Percentiles rank a stretch among this genome's conserved stretches.
phyloP scores from a whole-genome alignment of 345 rosid species.

The Cochlearia excelsa region DNA sequence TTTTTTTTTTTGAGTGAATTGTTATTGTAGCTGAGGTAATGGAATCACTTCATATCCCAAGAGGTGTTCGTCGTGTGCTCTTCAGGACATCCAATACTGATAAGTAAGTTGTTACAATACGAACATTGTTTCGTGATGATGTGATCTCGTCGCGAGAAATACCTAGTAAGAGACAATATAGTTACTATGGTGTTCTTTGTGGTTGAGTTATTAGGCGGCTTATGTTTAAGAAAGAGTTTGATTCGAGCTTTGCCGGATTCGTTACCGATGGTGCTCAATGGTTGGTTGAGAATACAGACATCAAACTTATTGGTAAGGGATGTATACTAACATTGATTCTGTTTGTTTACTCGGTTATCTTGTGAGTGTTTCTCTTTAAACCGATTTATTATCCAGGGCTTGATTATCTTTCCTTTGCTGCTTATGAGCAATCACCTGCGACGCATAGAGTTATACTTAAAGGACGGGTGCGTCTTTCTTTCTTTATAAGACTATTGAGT shows the following conservation, averaged over 20 bases:
- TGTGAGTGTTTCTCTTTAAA: not conserved
- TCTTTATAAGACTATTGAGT: not conserved
- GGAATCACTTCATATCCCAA: slow-evolving; percentile 75
- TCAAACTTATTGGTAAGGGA: slow-evolving; percentile 71
- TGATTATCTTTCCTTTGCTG: slow-evolving; percentile 79
- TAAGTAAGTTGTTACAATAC: slow-evolving; percentile 41
- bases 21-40: slow-evolving; percentile 54
- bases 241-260: slow-evolving; percentile 82
- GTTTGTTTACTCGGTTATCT: not conserved
- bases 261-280: slow-evolving; percentile 83
- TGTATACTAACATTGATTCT: not conserved
- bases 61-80: slow-evolving; percentile 76
- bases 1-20: not conserved
- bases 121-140: not conserved
- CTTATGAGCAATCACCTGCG: slow-evolving; percentile 45
- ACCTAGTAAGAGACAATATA: too few relatives aligned
- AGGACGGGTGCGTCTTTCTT: slow-evolving; percentile 30
- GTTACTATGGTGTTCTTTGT: not conserved
- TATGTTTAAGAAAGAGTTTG: slow-evolving; percentile 72
- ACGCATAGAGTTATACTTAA: slow-evolving; percentile 34
- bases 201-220: slow-evolving; percentile 55
- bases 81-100: slow-evolving; percentile 86
- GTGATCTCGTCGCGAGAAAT: not conserved
- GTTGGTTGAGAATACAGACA: slow-evolving; percentile 85
- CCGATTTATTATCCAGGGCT: slow-evolving; percentile 44